phyloP scores from a whole-genome alignment of 2,329 filamentous ascomycete genomes.

The Dendrostoma leiphaemia region DNA sequence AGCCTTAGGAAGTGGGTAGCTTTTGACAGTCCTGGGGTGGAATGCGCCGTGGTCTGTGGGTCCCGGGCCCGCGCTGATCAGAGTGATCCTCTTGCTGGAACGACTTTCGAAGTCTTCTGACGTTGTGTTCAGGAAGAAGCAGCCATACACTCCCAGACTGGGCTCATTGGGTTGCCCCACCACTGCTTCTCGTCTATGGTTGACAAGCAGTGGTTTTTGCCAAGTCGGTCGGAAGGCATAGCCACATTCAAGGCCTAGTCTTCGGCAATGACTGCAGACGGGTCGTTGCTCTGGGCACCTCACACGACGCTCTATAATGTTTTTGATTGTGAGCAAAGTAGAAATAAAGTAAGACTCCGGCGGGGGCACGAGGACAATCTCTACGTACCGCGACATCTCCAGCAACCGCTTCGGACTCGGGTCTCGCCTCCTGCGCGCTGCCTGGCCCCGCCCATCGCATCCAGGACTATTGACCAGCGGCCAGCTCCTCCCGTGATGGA shows the following conservation, averaged over 20 bases:
- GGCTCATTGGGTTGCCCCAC: background rate
- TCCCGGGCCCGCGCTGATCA: background rate
- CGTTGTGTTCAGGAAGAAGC: slow-evolving; percentile 18
- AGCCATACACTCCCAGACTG: background rate
- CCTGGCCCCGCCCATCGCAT: background rate
- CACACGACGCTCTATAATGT: slow-evolving; percentile 10
- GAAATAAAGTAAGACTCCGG: background rate
- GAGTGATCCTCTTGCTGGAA: background rate
- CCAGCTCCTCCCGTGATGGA: too few species aligned
- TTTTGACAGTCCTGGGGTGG: background rate
- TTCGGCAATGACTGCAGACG: background rate
- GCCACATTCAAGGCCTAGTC: background rate
- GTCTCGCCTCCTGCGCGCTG: background rate
- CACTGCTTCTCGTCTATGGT: background rate
- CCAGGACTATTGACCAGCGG: background rate
- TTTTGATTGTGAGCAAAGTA: background rate
- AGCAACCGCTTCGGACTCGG: slow-evolving; percentile 10
- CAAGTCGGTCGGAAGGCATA: slow-evolving; percentile 6
- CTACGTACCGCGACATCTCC: slow-evolving; percentile 10
- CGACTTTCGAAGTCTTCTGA: slow-evolving; percentile 9
- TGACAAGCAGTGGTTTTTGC: background rate
- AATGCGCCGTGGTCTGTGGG: too few species aligned
- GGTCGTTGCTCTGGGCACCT: slow-evolving; percentile 9
- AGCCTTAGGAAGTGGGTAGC: background rate
- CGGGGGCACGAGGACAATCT: too few species aligned